Conservation (phyloP, 192 early-diverging fungal species). For the Allomyces arbusculus region DNA sequence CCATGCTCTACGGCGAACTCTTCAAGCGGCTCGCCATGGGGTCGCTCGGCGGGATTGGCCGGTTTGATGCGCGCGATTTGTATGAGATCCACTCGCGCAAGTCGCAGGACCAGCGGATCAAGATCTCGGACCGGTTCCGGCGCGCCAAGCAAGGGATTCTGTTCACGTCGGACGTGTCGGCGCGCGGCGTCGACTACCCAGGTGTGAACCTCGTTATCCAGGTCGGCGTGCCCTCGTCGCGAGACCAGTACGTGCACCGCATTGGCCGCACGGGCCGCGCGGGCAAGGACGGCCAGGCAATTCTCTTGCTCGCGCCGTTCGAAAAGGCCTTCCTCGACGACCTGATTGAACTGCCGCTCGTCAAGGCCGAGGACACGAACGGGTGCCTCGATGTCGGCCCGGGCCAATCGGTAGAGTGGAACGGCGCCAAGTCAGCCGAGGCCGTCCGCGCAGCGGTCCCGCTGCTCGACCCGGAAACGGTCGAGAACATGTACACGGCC, state of each 20-base stretch:
- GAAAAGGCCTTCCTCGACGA: slow-evolving; percentile 54
- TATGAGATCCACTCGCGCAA: slow-evolving; percentile 62
- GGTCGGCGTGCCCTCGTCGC: slow-evolving; percentile 56
- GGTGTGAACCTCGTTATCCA: slow-evolving; percentile 79
- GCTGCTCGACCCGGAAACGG: neutral
- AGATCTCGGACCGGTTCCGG: slow-evolving; percentile 57
- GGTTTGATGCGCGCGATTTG: slow-evolving; percentile 5
- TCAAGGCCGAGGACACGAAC: slow-evolving; percentile 18
- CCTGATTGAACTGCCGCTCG: slow-evolving; percentile 35
- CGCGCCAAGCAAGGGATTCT: slow-evolving; percentile 36
- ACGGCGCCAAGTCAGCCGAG: neutral
- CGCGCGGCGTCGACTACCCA: slow-evolving; percentile 93
- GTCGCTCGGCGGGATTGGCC: neutral
- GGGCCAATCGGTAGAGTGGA: slow-evolving; percentile 2
- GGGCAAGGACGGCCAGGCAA: slow-evolving; percentile 68
- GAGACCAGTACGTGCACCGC: slow-evolving; percentile 88
- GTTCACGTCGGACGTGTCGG: slow-evolving; percentile 88
- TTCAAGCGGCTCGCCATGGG: slow-evolving; percentile 26
- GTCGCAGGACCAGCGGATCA: slow-evolving; percentile 44
- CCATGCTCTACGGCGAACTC: slow-evolving; percentile 35
- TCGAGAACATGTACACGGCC: neutral
- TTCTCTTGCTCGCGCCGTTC: slow-evolving; percentile 55
- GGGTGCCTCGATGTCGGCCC: slow-evolving; percentile 10
- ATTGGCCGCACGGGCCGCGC: slow-evolving; percentile 93
- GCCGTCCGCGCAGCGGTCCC: neutral